Percentiles rank a stretch among this genome's conserved stretches.
These are phyloP conservation scores for Erythrophleum ivorense DNA, from an alignment of 331 rosid species.

Conservation along the genomic window DNA sequence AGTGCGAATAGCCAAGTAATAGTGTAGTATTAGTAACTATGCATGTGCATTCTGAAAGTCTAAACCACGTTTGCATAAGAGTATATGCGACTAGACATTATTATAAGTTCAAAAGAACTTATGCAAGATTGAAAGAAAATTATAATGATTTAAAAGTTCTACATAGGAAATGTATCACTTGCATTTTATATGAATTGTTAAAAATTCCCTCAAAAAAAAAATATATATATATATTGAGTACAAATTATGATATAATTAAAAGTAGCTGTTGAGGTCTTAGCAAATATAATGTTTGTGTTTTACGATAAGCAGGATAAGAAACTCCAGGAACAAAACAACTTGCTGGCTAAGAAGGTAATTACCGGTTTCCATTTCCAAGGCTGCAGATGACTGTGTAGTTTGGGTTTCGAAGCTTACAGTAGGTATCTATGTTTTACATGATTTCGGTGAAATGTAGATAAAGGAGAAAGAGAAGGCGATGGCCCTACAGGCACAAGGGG, in stretches of 20 bases:
- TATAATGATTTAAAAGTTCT: too few species aligned
- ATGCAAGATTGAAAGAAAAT: too few species aligned
- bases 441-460: slow-evolving; percentile 48
- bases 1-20: too few species aligned
- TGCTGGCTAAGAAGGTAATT: slow-evolving; percentile 62
- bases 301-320: slow-evolving; percentile 59
- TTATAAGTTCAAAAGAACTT: too few species aligned
- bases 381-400: not conserved
- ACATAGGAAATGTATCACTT: too few species aligned
- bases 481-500: slow-evolving; percentile 45
- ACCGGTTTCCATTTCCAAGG: too few species aligned
- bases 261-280: not conserved
- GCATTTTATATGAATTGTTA: too few species aligned
- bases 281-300: not conserved
- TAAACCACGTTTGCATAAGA: too few species aligned
- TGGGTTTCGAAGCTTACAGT: not conserved
- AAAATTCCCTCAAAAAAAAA: too few species aligned
- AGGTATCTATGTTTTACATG: not conserved
- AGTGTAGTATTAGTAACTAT: not conserved
- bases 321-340: slow-evolving; percentile 69
- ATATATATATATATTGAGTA: too few species aligned
- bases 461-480: slow-evolving; percentile 67
- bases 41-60: too few species aligned
- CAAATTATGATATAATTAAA: not conserved
- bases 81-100: too few species aligned